These are phyloP conservation scores for Trichoderma gracile DNA, from an alignment of 2,329 filamentous ascomycete genomes.

Conservation along the genomic window DNA sequence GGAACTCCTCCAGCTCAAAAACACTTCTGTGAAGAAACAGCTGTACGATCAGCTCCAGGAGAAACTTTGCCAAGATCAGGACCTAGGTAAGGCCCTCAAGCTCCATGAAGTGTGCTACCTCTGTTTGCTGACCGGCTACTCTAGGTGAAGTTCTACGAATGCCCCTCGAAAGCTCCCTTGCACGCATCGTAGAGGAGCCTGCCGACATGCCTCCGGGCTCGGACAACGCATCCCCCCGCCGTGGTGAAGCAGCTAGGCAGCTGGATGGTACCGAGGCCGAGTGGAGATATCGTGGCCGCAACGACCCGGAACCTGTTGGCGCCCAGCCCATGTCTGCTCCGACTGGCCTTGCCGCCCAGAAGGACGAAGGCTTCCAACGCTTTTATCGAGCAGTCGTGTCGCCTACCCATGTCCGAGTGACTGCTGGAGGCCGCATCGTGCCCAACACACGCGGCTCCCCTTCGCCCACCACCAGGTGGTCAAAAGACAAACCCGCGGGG, in stretches of 20 bases:
- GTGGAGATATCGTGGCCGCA: constrained; percentile 50
- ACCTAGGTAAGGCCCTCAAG: constrained; percentile 42
- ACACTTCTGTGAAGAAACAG: constrained; percentile 32
- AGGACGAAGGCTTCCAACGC: constrained; percentile 64
- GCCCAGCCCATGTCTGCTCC: constrained; percentile 56
- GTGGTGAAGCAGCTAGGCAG: constrained; percentile 34
- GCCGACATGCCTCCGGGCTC: constrained; percentile 21
- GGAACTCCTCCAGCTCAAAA: constrained; percentile 46
- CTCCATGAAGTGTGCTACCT: not conserved
- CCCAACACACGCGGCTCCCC: constrained; percentile 59
- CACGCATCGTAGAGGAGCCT: constrained; percentile 38
- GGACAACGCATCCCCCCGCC: constrained; percentile 15
- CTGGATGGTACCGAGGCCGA: constrained; percentile 46
- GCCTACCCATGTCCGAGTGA: constrained; percentile 66
- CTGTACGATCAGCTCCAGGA: constrained; percentile 35
- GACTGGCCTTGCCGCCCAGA: constrained; percentile 54
- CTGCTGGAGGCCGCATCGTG: constrained; percentile 66
- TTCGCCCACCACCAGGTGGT: constrained; percentile 55
- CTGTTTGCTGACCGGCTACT: not conserved
- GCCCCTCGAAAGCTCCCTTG: constrained; percentile 32
- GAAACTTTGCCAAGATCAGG: constrained; percentile 43
- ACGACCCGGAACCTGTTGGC: constrained; percentile 45
- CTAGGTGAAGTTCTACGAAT: constrained; percentile 39
- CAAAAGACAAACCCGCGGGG: constrained; percentile 42
- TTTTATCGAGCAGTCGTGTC: constrained; percentile 70